Base-by-base conservation (phyloP, 176 grass and related monocot genomes). In the Hordeum marinum region DNA sequence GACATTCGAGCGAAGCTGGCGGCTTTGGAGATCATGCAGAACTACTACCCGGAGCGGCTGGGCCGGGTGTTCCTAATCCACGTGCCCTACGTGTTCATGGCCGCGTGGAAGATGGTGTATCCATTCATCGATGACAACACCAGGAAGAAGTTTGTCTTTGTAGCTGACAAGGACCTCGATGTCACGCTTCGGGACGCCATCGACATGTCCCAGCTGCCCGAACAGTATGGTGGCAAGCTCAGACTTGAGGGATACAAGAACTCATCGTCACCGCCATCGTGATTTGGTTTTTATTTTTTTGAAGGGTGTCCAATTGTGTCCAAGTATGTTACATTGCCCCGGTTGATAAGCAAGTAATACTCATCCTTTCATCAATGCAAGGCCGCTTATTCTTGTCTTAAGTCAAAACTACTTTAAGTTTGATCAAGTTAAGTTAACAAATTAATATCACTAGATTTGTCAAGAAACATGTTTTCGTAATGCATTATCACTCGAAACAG, bases 51-150 rank as follows among this genome's bases (percentile, higher is more conserved):
- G 6, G 92, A 97, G 86, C 87, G 92, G 2, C 82, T 97, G 0
- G 90, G 84, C 0, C 68, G 88, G 18, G 88, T 90, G 4, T 72
- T 94, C 75, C 50, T 94, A 1, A 15, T 97, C 65, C 80, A 92
- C 72, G 95, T 91, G n/a, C 92, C 95, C 6, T 86, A 86, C 62
- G 36, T 97, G 2, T 97, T 94, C 95, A 92, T 94, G 95, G 90
- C 87, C 4, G 92, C 88, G 0, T 97, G 95, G 95, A 94, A 94
- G 92, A 84, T 89, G 12, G 63, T 97, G 26, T 94, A 91, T 84
- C 94, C 90, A 1, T 92, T 97, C 75, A 97, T 97, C 37, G 95
- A 97, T 34, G 89, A 91, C 17, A 92, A 92, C 45, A 94, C 95
- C 35, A 94, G 87, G 81, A 92, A 92, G 61, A 97, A 97, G 87